Evolutionary conservation across 805 yeast genomes (phyloP), one percentile per base, ranked within the genome.

Genomic region (Millerozyma acaciae): DNA sequence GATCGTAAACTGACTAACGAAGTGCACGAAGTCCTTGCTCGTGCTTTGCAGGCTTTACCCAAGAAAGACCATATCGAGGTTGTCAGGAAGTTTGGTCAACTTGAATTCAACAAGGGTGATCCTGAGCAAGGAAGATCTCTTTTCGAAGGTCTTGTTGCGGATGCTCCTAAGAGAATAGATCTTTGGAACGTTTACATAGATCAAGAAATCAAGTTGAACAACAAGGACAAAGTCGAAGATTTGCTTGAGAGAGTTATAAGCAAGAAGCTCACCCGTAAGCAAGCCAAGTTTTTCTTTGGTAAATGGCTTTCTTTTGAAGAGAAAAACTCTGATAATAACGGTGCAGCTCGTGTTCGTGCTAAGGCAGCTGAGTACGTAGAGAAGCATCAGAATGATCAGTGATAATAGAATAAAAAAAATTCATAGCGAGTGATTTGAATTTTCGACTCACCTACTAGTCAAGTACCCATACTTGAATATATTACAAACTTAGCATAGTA

Each of bases 141-240:
- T 46, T 86, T 90, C 51, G 97, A 90, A 65, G 97, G 97, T 38
- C 73, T 90, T 43, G 60, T 90, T 34, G 76, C 90, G 16, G 93
- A 89, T 53, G 90, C 84, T 30, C 93, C 96, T 34, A 87, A 87
- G 70, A 78, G 95, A 63, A 76, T 86, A 41, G 98, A 90, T 59
- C 60, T 90, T 41, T 90, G 97, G 97, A 89, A 84, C 51, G 95
- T 90, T 25, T 90, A 88, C 60, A 75, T 90, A 44, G 98, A 90
- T 58, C 95, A 86, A 58, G 97, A 90, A 59, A 80, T 86, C 50
- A 88, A 86, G 60, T 53, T 60, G 18, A 58, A 53, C 15, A 82
- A 78, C 33, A 80, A 79, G 59, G 64, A 65, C 45, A 80, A 77
- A 57, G 83, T 79, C 22, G 90, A 81, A 51, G 83, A 76, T 13